Evolutionary conservation across 257 asterid species (phyloP).

Genomic region (Solanum stenotomum): DNA sequence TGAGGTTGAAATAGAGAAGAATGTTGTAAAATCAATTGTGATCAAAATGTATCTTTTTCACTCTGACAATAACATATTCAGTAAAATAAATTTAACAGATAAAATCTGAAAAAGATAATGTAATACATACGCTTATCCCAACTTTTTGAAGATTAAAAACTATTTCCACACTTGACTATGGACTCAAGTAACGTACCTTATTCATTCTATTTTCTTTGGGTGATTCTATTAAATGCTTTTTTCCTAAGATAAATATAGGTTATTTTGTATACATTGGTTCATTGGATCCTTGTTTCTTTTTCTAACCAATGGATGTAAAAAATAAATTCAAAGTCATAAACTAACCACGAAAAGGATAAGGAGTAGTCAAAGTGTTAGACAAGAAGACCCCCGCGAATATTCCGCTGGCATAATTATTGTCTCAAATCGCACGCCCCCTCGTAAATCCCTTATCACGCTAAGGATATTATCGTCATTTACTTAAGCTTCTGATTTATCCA

Average conservation of each 20-base stretch:
- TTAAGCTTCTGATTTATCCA: not conserved
- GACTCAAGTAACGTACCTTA: not conserved
- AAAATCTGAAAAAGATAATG: too few species aligned
- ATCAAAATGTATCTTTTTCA: too few species aligned
- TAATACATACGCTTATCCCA: not conserved
- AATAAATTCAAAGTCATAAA: constrained; percentile 9
- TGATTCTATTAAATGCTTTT: not conserved
- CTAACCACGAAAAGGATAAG: constrained; percentile 10
- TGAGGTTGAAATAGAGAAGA: not conserved
- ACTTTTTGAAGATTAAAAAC: not conserved
- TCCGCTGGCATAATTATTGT: constrained; percentile 22
- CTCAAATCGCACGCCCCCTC: constrained; percentile 6
- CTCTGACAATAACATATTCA: too few species aligned
- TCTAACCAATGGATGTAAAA: not conserved
- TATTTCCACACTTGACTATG: not conserved
- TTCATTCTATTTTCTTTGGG: not conserved
- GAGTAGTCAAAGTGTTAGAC: constrained; percentile 21
- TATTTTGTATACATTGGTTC: not conserved
- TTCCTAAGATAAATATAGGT: not conserved
- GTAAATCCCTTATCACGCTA: not conserved
- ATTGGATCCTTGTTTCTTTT: not conserved
- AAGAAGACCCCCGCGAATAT: constrained; percentile 21
- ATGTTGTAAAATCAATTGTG: not conserved
- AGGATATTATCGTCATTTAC: constrained; percentile 5
- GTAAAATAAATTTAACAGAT: too few species aligned